A percentile compares a stretch with the other conserved stretches of the same genome.
Conservation (phyloP, 129 eudicot species). For the sunflower (Helianthus annuus) region DNA sequence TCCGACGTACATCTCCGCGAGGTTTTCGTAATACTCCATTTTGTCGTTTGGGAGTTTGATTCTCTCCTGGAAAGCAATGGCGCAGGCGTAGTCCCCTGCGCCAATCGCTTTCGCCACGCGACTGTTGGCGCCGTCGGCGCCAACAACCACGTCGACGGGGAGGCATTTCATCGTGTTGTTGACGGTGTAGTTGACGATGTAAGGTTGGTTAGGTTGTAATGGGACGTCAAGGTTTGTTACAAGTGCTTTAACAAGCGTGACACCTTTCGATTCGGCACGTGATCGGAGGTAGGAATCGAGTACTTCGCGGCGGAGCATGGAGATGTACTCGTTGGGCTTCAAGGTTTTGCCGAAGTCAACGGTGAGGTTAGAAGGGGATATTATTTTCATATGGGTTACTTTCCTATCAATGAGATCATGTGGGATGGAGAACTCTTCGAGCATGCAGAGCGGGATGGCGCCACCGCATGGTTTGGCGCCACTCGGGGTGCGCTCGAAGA, state of each 20-base stretch:
- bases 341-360: conserved; percentile 91
- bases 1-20: conserved; percentile 95
- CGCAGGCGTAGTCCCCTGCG: conserved; percentile 91
- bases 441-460: conserved; percentile 95
- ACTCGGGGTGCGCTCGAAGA: conserved; percentile 69
- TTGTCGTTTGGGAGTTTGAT: conserved; percentile 75
- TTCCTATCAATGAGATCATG: conserved; percentile 75
- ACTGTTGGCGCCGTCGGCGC: conserved; percentile 97
- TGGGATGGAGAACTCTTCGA: conserved; percentile 88
- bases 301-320: conserved; percentile 93
- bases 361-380: conserved; percentile 94
- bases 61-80: conserved; percentile 91
- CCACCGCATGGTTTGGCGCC: conserved; percentile 98
- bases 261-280: conserved; percentile 62
- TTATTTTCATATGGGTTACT: conserved; percentile 96
- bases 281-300: conserved; percentile 81
- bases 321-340: conserved; percentile 84
- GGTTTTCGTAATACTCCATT: conserved; percentile 73
- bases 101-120: conserved; percentile 74
- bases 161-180: conserved; percentile 44
- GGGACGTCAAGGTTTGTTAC: conserved; percentile 76
- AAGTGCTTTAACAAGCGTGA: conserved; percentile 60
- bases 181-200: conserved; percentile 58
- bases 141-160: conserved; percentile 81
- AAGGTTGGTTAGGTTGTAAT: conserved; percentile 38